Conservation (phyloP, 805 yeast genomes). For the Nakazawaea holstii region DNA sequence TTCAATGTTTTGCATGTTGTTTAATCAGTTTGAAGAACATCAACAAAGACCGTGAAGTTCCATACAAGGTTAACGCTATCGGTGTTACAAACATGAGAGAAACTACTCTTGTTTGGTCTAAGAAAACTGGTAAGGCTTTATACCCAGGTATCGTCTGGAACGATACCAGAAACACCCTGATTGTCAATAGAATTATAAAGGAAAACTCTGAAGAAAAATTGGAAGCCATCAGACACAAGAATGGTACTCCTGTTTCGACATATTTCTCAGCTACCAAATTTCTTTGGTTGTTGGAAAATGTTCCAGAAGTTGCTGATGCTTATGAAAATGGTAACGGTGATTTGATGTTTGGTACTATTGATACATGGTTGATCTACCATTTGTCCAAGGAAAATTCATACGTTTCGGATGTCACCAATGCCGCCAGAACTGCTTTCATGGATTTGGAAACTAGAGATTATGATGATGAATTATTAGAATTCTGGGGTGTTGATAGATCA, state of each 20-base stretch:
- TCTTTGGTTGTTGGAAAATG: conserved; percentile 84
- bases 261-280: conserved; percentile 89
- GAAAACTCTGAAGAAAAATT: conserved; percentile 50
- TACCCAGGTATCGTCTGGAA: conserved; percentile 94
- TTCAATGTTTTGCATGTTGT: conserved; percentile 71
- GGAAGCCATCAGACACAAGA: conserved; percentile 52
- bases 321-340: conserved; percentile 67
- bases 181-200: conserved; percentile 58
- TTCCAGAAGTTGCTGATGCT: conserved; percentile 54
- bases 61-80: conserved; percentile 62
- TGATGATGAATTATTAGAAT: conserved; percentile 67
- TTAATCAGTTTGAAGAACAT: conserved; percentile 49
- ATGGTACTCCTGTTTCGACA: conserved; percentile 86
- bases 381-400: conserved; percentile 65
- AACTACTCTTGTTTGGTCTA: conserved; percentile 86
- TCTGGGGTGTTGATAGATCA: conserved; percentile 73
- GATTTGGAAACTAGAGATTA: conserved; percentile 69
- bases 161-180: conserved; percentile 78
- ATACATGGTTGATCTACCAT: conserved; percentile 88
- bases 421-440: conserved; percentile 88
- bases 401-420: conserved; percentile 87
- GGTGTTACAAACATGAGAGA: conserved; percentile 97
- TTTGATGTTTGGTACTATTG: conserved; percentile 90
- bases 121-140: conserved; percentile 74
- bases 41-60: conserved; percentile 41